Evolutionary conservation across 306 rosid species (phyloP), one percentile per base, ranked within the genome.

Genomic region (Casuarina equisetifolia): DNA sequence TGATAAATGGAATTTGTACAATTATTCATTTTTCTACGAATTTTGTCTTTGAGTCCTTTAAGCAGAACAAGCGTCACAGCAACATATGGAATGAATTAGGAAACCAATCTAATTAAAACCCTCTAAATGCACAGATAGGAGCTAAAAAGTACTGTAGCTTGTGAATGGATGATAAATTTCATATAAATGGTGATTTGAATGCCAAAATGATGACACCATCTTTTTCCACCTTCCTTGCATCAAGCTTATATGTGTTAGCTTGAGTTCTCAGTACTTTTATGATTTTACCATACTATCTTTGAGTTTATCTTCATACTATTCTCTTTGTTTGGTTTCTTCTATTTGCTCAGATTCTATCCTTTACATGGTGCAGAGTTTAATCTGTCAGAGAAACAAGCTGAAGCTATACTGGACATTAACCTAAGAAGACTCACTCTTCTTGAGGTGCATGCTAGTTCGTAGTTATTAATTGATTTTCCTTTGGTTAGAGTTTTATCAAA

Each of bases 361-460:
- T 40, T 40, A 17, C 35, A 40, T 66, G 71, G 71, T 86, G 84
- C 93, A 95, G 99, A 84, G 80, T 89, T 89, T 79, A 84, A 69
- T 84, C 91, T 95, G 52, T 92, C 99, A 70, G 97, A 89, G 69
- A 95, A 89, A 81, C 99, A 95, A 90, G 93, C 99, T 76, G 99
- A 95, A 80, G 97, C 99, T 73, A 86, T 95, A 79, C 73, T 95
- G 81, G 99, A 92, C 90, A 91, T 91, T 46, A 92, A 81, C 88
- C 86, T 95, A 15, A 82, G 99, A 85, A 91, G 99, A 83, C 89
- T 95, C 55, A 86, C 85, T 38, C 88, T 79, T 81, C 92, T 92
- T 72, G 99, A 95, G 98, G 98, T 95, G 74, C 87, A 48, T 62
- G 40, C 38, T 35, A 75, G 43, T 80, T 73, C 55, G 64, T 67